These are phyloP conservation scores for Infundibulicybe gibba DNA, from an alignment of 768 basidiomycete species.

Conservation along the genomic window DNA sequence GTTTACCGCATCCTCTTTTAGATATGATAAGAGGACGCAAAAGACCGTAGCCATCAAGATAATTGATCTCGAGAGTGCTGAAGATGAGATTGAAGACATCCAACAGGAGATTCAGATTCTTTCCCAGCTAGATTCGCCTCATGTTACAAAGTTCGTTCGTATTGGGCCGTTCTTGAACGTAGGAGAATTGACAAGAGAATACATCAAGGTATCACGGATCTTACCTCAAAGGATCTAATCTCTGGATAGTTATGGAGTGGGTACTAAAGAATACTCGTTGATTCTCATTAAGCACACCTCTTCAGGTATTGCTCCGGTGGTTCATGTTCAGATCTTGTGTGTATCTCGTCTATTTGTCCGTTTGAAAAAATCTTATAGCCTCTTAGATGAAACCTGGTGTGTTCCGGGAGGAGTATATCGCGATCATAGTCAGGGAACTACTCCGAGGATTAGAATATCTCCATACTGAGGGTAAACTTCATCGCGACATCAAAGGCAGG, in stretches of 20 bases:
- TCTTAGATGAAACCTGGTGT: constrained; percentile 96
- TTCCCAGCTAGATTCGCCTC: constrained; percentile 91
- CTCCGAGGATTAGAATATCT: constrained; percentile 92
- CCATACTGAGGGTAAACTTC: constrained; percentile 93
- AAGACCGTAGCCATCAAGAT: constrained; percentile 99
- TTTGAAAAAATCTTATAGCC: constrained; percentile 8
- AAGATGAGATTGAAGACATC: constrained; percentile 99
- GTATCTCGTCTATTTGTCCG: constrained; percentile 16
- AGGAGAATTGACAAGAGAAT: constrained; percentile 4
- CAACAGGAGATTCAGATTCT: constrained; percentile 99
- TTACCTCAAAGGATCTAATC: constrained; percentile 89
- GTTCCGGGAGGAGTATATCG: constrained; percentile 98
- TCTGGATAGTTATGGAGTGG: constrained; percentile 99
- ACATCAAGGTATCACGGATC: constrained; percentile 85
- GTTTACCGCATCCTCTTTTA: constrained; percentile 23
- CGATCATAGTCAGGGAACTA: constrained; percentile 92
- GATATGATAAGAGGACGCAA: constrained; percentile 93
- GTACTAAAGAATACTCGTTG: constrained; percentile 18
- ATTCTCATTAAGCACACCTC: background rate
- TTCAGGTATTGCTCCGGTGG: constrained; percentile 94
- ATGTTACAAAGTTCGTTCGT: constrained; percentile 84
- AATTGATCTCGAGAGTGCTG: constrained; percentile 97
- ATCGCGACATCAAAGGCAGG: constrained; percentile 98
- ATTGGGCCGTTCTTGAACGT: too few species aligned
- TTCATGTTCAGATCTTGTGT: constrained; percentile 93